These are phyloP conservation scores for Aquilaria malaccensis DNA, from an alignment of 345 rosid species.

Conservation along the genomic window DNA sequence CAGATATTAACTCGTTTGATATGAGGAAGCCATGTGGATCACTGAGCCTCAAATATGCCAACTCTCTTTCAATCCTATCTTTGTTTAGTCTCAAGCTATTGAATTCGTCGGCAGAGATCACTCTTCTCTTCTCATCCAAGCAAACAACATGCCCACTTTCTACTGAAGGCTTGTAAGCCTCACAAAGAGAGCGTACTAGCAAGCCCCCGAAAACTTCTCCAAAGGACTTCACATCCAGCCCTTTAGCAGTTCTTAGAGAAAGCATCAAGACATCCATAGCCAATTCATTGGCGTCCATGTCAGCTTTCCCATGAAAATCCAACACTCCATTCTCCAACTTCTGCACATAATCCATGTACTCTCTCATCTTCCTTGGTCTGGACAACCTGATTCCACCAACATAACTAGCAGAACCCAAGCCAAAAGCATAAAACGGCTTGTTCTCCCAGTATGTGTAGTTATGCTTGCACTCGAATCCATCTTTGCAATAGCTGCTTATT, in stretches of 20 bases:
- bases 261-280: slow-evolving; percentile 85
- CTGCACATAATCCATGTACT: slow-evolving; percentile 50
- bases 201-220: slow-evolving; percentile 52
- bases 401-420: slow-evolving; percentile 93
- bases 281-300: slow-evolving; percentile 47
- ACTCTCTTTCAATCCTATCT: slow-evolving; percentile 27
- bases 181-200: slow-evolving; percentile 47
- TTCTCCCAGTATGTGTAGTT: slow-evolving; percentile 84
- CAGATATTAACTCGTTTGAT: slow-evolving; percentile 78
- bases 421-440: slow-evolving; percentile 76
- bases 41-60: slow-evolving; percentile 55
- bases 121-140: slow-evolving; percentile 51
- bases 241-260: slow-evolving; percentile 78
- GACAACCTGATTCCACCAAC: slow-evolving; percentile 77
- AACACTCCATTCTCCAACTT: slow-evolving; percentile 49
- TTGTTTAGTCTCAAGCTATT: slow-evolving; percentile 21
- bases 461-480: slow-evolving; percentile 73
- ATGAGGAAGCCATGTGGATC: slow-evolving; percentile 92
- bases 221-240: slow-evolving; percentile 57
- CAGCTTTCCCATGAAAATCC: slow-evolving; percentile 24
- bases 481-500: slow-evolving; percentile 69
- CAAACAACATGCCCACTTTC: slow-evolving; percentile 71
- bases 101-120: slow-evolving; percentile 35
- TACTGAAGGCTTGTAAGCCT: slow-evolving; percentile 47
- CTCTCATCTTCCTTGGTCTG: slow-evolving; percentile 77